Conservation (phyloP, 2,329 filamentous ascomycete species). For the Fusarium verrucosum region DNA sequence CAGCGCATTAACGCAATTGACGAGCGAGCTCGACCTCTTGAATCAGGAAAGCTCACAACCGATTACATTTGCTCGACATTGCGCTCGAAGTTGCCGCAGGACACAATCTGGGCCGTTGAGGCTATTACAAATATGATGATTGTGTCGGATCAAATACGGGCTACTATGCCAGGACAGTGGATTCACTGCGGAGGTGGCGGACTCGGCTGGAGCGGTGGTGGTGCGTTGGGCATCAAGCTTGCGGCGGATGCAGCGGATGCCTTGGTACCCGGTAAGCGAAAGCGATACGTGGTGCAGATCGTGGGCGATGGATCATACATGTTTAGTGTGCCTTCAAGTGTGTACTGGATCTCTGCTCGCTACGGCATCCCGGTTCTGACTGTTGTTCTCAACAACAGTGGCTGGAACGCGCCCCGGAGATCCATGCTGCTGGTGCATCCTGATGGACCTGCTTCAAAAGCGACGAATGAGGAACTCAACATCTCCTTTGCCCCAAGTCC, state of each 20-base stretch:
- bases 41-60: background rate
- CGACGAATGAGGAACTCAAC: slow-evolving; percentile 7
- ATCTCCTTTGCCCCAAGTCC: slow-evolving; percentile 14
- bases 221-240: slow-evolving; percentile 4
- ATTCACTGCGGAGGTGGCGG: slow-evolving; percentile 18
- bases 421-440: slow-evolving; percentile 9
- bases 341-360: slow-evolving; percentile 22
- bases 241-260: slow-evolving; percentile 6
- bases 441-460: slow-evolving; percentile 5
- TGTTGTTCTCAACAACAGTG: slow-evolving; percentile 17
- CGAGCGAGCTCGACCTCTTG: background rate
- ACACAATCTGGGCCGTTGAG: slow-evolving; percentile 8
- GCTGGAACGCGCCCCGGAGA: slow-evolving; percentile 7
- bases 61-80: background rate
- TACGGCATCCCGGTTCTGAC: slow-evolving; percentile 16
- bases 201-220: slow-evolving; percentile 20
- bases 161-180: slow-evolving; percentile 12
- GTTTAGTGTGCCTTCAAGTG: slow-evolving; percentile 16
- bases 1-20: background rate
- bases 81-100: background rate
- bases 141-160: slow-evolving; percentile 3
- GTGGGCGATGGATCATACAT: slow-evolving; percentile 25
- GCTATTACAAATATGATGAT: slow-evolving; percentile 11
- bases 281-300: slow-evolving; percentile 10
- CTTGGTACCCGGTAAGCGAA: background rate